phyloP scores from a whole-genome alignment of 129 eudicot genomes.

The Chrysanthemum makinoi region DNA sequence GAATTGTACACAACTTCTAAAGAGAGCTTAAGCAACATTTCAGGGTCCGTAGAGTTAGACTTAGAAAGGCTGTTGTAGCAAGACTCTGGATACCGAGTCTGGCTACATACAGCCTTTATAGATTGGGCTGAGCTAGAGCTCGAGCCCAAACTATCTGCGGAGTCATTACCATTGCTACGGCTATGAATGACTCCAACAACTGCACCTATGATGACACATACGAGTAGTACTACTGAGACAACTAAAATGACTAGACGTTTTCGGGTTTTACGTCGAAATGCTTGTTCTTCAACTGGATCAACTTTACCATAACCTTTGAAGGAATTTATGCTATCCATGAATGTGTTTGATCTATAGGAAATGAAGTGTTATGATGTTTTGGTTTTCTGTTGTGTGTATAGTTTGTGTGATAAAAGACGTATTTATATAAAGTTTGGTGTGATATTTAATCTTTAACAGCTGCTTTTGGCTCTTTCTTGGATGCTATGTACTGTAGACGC shows the following conservation, averaged over 20 bases:
- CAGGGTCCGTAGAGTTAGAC: slow-evolving; percentile 50
- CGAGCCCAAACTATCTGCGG: not conserved
- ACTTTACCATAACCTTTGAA: slow-evolving; percentile 91
- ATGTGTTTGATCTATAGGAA: not conserved
- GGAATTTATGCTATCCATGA: slow-evolving; percentile 67
- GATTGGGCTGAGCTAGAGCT: slow-evolving; percentile 37
- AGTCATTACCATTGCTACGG: slow-evolving; percentile 12
- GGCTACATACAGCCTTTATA: slow-evolving; percentile 57
- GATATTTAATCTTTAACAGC: not conserved
- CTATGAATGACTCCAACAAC: slow-evolving; percentile 59
- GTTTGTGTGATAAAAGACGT: not conserved
- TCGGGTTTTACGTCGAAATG: slow-evolving; percentile 62
- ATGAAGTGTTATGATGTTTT: not conserved
- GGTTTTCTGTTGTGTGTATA: not conserved
- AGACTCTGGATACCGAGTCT: slow-evolving; percentile 57
- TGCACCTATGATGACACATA: slow-evolving; percentile 49
- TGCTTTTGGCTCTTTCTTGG: slow-evolving; percentile 16
- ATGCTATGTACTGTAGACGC: slow-evolving; percentile 16
- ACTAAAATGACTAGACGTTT: slow-evolving; percentile 56
- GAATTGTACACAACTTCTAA: slow-evolving; percentile 38
- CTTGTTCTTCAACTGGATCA: slow-evolving; percentile 54
- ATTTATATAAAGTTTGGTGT: slow-evolving; percentile 2
- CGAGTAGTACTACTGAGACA: slow-evolving; percentile 44
- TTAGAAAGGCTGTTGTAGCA: slow-evolving; percentile 53
- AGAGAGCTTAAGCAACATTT: slow-evolving; percentile 51